A percentile compares a stretch with the other conserved stretches of the same genome.
These are phyloP conservation scores for Senna siamea DNA, from an alignment of 306 rosid genomes.

Conservation along the genomic window DNA sequence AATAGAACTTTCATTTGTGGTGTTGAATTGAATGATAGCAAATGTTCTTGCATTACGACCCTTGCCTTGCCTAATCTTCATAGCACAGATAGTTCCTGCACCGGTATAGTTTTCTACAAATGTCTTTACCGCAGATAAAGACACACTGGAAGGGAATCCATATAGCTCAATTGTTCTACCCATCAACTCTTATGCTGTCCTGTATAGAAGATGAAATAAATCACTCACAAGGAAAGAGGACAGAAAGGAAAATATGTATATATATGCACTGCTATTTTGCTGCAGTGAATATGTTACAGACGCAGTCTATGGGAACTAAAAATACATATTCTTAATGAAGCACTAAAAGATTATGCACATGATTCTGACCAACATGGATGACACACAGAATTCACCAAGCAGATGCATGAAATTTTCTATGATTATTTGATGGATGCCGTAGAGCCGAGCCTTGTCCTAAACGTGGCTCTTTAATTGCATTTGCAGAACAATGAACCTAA, in stretches of 20 bases:
- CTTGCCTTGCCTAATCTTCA: conserved; percentile 52
- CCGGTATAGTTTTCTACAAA: conserved; percentile 65
- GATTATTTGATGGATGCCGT: neutral
- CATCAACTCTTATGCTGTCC: conserved; percentile 47
- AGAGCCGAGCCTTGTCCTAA: neutral
- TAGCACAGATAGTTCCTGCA: conserved; percentile 58
- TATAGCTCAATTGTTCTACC: conserved; percentile 65
- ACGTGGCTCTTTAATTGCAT: neutral
- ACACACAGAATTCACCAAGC: neutral
- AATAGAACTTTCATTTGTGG: conserved; percentile 31
- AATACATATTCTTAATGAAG: neutral
- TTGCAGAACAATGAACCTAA: neutral
- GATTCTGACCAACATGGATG: neutral
- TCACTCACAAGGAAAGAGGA: neutral
- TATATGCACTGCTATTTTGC: neutral
- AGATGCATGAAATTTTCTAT: neutral
- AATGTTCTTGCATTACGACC: conserved; percentile 39
- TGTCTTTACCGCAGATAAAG: conserved; percentile 25
- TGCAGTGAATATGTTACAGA: conserved; percentile 7
- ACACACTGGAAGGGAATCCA: conserved; percentile 61
- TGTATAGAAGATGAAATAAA: conserved; percentile 18
- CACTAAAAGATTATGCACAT: neutral
- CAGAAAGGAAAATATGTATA: neutral
- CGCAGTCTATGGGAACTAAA: neutral
- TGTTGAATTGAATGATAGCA: conserved; percentile 72